Percentiles rank a stretch among this genome's conserved stretches.
These are phyloP conservation scores for Anisogramma anomala DNA, from an alignment of 2,329 filamentous ascomycete genomes.

Conservation along the genomic window DNA sequence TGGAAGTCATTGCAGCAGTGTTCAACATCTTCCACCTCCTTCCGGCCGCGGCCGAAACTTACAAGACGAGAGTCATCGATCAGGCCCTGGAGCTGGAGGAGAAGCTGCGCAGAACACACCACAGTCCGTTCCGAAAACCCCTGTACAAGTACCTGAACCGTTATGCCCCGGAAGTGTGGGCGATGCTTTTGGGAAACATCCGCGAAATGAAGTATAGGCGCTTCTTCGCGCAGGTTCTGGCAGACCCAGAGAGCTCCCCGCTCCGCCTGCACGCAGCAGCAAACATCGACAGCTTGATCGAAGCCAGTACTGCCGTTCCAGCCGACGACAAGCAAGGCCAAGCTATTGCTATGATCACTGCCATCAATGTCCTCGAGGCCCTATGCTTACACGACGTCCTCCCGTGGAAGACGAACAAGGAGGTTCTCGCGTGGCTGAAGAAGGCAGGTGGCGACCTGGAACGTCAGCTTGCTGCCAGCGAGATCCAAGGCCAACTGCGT, in stretches of 20 bases:
- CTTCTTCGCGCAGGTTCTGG: slow-evolving; percentile 78
- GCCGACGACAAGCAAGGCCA: slow-evolving; percentile 57
- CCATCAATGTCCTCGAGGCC: slow-evolving; percentile 73
- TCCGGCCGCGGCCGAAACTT: slow-evolving; percentile 76
- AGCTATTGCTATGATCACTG: slow-evolving; percentile 65
- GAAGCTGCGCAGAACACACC: slow-evolving; percentile 71
- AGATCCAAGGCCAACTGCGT: slow-evolving; percentile 59
- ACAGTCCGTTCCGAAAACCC: slow-evolving; percentile 82
- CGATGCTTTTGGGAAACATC: slow-evolving; percentile 64
- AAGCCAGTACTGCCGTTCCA: slow-evolving; percentile 51
- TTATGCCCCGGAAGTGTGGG: slow-evolving; percentile 81
- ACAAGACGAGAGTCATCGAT: slow-evolving; percentile 82
- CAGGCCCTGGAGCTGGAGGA: slow-evolving; percentile 83
- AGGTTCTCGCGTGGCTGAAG: slow-evolving; percentile 48
- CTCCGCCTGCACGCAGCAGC: slow-evolving; percentile 64
- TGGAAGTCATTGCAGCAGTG: slow-evolving; percentile 91
- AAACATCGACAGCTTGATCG: slow-evolving; percentile 61
- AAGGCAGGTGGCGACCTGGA: slow-evolving; percentile 68
- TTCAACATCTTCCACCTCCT: slow-evolving; percentile 97
- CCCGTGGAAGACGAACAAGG: slow-evolving; percentile 61
- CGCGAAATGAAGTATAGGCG: slow-evolving; percentile 81
- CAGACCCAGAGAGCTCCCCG: slow-evolving; percentile 59
- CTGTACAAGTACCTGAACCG: slow-evolving; percentile 89
- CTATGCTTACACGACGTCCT: slow-evolving; percentile 57
- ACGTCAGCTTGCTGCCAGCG: slow-evolving; percentile 57